Conservation (phyloP, 768 basidiomycete species). For the Scleroderma bovista region DNA sequence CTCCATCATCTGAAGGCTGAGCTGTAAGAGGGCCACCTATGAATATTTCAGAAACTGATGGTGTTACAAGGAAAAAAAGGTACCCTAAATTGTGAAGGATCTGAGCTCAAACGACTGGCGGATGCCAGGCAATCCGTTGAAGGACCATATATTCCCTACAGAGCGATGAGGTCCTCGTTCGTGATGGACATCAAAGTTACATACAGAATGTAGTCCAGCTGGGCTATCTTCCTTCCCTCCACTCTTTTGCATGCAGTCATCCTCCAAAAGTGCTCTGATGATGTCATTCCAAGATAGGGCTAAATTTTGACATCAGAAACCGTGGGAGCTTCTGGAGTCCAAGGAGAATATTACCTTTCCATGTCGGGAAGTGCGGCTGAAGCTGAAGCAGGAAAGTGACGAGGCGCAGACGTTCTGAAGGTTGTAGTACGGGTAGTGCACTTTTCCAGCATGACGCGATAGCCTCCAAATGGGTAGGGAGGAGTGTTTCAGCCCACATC, state of each 20-base stretch:
- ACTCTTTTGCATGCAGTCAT: slow-evolving; percentile 42
- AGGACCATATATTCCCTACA: too few species aligned
- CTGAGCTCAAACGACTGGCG: slow-evolving; percentile 16
- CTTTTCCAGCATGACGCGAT: slow-evolving; percentile 69
- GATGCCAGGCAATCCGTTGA: too few species aligned
- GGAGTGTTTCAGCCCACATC: slow-evolving; percentile 52
- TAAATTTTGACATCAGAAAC: slow-evolving; percentile 17
- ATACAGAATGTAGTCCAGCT: not conserved
- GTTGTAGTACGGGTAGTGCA: slow-evolving; percentile 47
- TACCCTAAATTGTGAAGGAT: slow-evolving; percentile 29
- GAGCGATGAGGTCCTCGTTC: too few species aligned
- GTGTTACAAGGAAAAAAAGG: not conserved
- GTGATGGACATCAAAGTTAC: too few species aligned
- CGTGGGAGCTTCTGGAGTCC: not conserved
- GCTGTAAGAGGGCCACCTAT: slow-evolving; percentile 50
- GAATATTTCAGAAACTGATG: not conserved
- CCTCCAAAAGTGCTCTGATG: slow-evolving; percentile 52
- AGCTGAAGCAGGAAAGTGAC: slow-evolving; percentile 63
- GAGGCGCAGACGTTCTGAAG: slow-evolving; percentile 52
- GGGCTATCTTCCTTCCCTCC: slow-evolving; percentile 28
- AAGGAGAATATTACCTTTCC: slow-evolving; percentile 51
- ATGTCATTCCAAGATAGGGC: slow-evolving; percentile 64
- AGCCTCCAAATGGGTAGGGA: slow-evolving; percentile 59
- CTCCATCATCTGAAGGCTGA: slow-evolving; percentile 62
- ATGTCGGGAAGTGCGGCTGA: slow-evolving; percentile 59